Evolutionary conservation across 139 green algal genomes (phyloP), one percentile per base, ranked within the genome.

Genomic region (Zygnema cylindricum): DNA sequence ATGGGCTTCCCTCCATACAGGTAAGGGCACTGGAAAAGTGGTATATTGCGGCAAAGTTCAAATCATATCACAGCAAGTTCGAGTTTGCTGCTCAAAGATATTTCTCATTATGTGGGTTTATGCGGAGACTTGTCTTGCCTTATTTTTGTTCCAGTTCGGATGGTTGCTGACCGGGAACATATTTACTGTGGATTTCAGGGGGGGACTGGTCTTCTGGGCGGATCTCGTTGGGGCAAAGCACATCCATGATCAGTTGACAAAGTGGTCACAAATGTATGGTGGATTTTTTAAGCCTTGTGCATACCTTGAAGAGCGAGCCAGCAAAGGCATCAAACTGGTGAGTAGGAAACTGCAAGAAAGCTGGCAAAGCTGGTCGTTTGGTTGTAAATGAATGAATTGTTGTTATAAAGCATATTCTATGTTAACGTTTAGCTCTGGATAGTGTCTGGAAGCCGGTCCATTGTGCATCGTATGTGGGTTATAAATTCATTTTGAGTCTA

Each of bases 1-100:
- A 99, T 99, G 97, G 98, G 97, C 54, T 99, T 99, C 94, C 98
- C 98, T 0, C 55, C 95, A 36, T 96, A 94, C 87, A 94, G 96
- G 87, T 89, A 49, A 39, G 63, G 36, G 57, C 57, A n/a, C n/a
- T n/a, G n/a, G n/a, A n/a, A n/a, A n/a, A n/a, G n/a, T n/a, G n/a
- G n/a, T n/a, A n/a, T n/a, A n/a, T n/a, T n/a, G n/a, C n/a, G n/a
- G n/a, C n/a, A n/a, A n/a, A n/a, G n/a, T n/a, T n/a, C n/a, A n/a
- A n/a, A n/a, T n/a, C n/a, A n/a, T n/a, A n/a, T n/a, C n/a, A n/a
- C n/a, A n/a, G n/a, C n/a, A n/a, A n/a, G n/a, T n/a, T n/a, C n/a
- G n/a, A n/a, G n/a, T n/a, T n/a, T n/a, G n/a, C n/a, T n/a, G n/a
- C n/a, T n/a, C n/a, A n/a, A n/a, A n/a, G n/a, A n/a, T n/a, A n/a